Percentiles rank a stretch among this genome's conserved stretches.
phyloP scores from a whole-genome alignment of 768 basidiomycete species.

The Pleurotus djamor region DNA sequence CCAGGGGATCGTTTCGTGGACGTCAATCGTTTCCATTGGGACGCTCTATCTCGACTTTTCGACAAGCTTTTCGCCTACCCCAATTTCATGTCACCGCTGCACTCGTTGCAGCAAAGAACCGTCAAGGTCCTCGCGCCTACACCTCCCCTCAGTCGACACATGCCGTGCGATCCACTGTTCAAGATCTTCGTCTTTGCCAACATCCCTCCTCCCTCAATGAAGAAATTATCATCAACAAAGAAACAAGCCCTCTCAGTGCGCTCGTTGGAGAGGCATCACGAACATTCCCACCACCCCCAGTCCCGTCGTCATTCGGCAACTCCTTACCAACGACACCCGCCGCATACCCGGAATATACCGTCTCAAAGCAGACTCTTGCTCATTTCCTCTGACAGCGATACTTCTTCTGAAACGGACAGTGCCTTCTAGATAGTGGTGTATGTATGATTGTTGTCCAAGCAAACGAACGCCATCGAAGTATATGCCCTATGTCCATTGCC shows the following conservation, averaged over 20 bases:
- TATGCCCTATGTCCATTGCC: too few relatives aligned
- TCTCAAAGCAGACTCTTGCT: background rate
- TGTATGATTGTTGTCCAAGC: too few relatives aligned
- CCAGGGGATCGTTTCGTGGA: background rate
- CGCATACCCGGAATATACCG: background rate
- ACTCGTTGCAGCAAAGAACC: conserved; percentile 8
- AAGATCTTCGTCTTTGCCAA: background rate
- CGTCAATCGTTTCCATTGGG: conserved; percentile 21
- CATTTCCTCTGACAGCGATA: background rate
- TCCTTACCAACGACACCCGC: background rate
- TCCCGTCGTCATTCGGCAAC: background rate
- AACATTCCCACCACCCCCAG: background rate
- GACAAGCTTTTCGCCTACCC: conserved; percentile 13
- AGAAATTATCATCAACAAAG: background rate
- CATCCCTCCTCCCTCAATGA: background rate
- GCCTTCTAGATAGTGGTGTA: background rate
- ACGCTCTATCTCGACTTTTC: conserved; percentile 21
- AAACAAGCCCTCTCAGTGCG: background rate
- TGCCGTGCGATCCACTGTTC: background rate
- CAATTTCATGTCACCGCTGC: conserved; percentile 2
- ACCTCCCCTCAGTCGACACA: conserved; percentile 13
- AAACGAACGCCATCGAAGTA: too few relatives aligned
- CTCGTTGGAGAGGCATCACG: background rate
- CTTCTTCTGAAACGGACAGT: conserved; percentile 5
- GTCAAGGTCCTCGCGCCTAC: conserved; percentile 6